Conservation (phyloP, 176 grass and related monocot genomes). For the Puccinellia tenuiflora region DNA sequence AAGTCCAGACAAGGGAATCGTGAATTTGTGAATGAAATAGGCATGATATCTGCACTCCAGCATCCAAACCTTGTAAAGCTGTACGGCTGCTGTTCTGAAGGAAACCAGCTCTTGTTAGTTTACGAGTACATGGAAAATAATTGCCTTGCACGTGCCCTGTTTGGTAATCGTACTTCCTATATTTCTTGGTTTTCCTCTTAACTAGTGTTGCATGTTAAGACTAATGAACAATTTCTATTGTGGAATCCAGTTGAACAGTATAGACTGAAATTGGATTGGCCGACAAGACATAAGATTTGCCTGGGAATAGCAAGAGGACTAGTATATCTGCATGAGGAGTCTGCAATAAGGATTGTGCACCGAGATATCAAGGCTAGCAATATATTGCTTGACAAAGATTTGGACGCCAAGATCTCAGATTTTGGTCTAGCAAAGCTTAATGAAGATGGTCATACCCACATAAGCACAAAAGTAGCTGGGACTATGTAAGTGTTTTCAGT, state of each 20-base stretch:
- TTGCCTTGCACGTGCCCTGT: slow-evolving; percentile 68
- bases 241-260: slow-evolving; percentile 32
- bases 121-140: slow-evolving; percentile 94
- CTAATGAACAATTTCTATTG: slow-evolving; percentile 18
- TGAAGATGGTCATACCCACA: slow-evolving; percentile 83
- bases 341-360: slow-evolving; percentile 79
- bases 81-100: slow-evolving; percentile 75
- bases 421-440: slow-evolving; percentile 94
- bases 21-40: slow-evolving; percentile 87
- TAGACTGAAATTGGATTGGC: slow-evolving; percentile 72
- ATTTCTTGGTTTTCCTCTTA: background rate
- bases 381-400: slow-evolving; percentile 81
- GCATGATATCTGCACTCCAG: slow-evolving; percentile 71
- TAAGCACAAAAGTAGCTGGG: slow-evolving; percentile 89
- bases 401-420: slow-evolving; percentile 92
- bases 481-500: slow-evolving; percentile 66
- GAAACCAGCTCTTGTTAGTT: slow-evolving; percentile 64
- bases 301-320: slow-evolving; percentile 85
- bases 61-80: slow-evolving; percentile 80
- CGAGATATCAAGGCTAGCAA: slow-evolving; percentile 99
- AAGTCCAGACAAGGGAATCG: slow-evolving; percentile 78
- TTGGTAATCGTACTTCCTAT: slow-evolving; percentile 41
- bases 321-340: slow-evolving; percentile 87
- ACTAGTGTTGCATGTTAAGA: slow-evolving; percentile 12
- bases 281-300: slow-evolving; percentile 70